Conservation (phyloP, 2,329 filamentous ascomycete species). For the Reticulascus tulasneorum region DNA sequence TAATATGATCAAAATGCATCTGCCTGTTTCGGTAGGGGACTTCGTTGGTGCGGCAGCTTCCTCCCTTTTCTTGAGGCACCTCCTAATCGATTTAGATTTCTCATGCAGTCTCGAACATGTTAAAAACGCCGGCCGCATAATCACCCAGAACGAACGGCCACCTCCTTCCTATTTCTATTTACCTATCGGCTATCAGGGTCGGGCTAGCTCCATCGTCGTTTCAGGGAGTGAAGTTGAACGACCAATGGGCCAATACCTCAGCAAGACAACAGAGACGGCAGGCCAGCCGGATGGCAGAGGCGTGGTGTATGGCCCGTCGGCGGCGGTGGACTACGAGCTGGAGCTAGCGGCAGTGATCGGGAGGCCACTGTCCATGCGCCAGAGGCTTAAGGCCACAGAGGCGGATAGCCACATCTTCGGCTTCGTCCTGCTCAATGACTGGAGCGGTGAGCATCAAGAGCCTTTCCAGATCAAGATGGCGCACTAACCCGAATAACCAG, state of each 20-base stretch:
- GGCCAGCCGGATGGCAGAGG: not conserved
- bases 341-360: constrained; percentile 43
- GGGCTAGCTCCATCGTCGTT: constrained; percentile 48
- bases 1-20: constrained; percentile 33
- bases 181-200: constrained; percentile 50
- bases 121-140: constrained; percentile 41
- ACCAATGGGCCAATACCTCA: constrained; percentile 40
- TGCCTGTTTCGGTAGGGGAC: constrained; percentile 52
- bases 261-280: constrained; percentile 13
- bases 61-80: not conserved
- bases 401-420: constrained; percentile 60
- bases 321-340: constrained; percentile 37
- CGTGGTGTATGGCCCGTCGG: constrained; percentile 25
- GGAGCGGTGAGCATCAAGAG: constrained; percentile 44
- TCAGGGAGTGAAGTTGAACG: constrained; percentile 43
- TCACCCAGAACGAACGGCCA: constrained; percentile 32
- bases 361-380: constrained; percentile 30
- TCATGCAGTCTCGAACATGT: constrained; percentile 50
- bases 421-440: constrained; percentile 60
- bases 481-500: constrained; percentile 23
- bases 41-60: constrained; percentile 34
- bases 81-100: constrained; percentile 40
- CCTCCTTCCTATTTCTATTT: constrained; percentile 44
- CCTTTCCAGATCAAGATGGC: constrained; percentile 7
- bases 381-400: constrained; percentile 36